These are phyloP conservation scores for Alloteropsis semialata DNA, from an alignment of 176 grass and related monocot genomes.

Conservation along the genomic window DNA sequence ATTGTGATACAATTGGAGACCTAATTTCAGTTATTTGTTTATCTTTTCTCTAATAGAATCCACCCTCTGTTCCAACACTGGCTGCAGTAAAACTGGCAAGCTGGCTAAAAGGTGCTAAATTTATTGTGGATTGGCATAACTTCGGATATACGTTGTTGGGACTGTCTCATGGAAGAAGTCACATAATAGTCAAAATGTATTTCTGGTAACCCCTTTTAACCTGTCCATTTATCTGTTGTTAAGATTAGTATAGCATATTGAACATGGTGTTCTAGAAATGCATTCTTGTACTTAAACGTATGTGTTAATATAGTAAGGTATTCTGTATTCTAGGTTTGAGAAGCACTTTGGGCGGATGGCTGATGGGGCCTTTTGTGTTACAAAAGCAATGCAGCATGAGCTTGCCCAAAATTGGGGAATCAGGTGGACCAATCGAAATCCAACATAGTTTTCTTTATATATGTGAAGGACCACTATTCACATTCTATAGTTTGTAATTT, in stretches of 20 bases:
- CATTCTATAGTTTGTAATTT: too few species aligned
- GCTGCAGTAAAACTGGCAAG: constrained; percentile 90
- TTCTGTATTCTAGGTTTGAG: constrained; percentile 72
- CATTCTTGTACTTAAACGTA: not conserved
- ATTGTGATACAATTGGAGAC: not conserved
- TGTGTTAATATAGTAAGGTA: not conserved
- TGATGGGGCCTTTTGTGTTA: constrained; percentile 85
- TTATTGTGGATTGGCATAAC: constrained; percentile 97
- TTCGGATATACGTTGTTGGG: constrained; percentile 95
- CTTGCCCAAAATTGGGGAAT: constrained; percentile 98
- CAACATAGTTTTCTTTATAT: not conserved
- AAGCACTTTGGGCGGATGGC: constrained; percentile 84
- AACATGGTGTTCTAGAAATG: not conserved
- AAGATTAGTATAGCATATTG: constrained; percentile 8
- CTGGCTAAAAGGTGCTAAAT: constrained; percentile 77
- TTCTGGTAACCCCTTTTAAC: constrained; percentile 54
- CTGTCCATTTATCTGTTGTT: not conserved
- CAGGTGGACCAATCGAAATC: constrained; percentile 54
- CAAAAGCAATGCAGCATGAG: constrained; percentile 97
- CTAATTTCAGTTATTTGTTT: constrained; percentile 34
- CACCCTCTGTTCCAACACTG: constrained; percentile 93
- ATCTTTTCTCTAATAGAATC: constrained; percentile 64
- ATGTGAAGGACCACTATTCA: not conserved
- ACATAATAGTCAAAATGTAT: constrained; percentile 89
- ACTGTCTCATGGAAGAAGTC: constrained; percentile 79